Base-by-base conservation (phyloP, 768 basidiomycete genomes). In the Peribolospora kevripleyi region DNA sequence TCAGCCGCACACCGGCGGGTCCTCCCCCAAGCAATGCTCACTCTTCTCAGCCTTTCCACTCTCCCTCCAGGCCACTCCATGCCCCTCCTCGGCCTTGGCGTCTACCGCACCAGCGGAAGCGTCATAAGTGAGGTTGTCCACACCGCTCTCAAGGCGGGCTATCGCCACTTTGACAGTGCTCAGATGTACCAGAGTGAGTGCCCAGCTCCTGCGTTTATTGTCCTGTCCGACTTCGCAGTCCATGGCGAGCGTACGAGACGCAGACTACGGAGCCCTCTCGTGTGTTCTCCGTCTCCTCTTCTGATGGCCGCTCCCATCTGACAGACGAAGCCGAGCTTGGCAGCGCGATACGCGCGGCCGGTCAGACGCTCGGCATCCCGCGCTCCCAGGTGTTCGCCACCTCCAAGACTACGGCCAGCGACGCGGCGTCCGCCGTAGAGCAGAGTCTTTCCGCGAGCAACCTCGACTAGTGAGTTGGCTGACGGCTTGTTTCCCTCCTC, bases 181-280 rank as follows among this genome's bases (percentile, higher is more conserved):
- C 63, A 64, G 47, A 63, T 62, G 61, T 66, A 45, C 13, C 43
- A 13, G 8, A 45, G 13, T 13, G 43, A 45, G 43, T 13, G 43
- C 13, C 8, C 7, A 13, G 43, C 13, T 7, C 8, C 8, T 45
- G 43, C 7, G 43, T 7, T 7, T 13, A 25, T 25, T 25, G 25
- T 25, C 25, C 25, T 25, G 25, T 25, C 25, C 25, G 25, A 25
- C 25, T 25, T 25, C 25, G 25, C 1, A 25, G 25, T 25, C 25
- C 25, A 25, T 45, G 43, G 43, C 43, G 13, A 13, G 43, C 43
- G 54, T 76, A 74, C 50, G 75, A 73, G 3, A 54, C 84, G 7
- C 59, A 69, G 0, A 70, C 81, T 57, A 68, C 69, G n/a, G 74
- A 81, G 9, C 59, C 82, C 42, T 84, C 83, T 66, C 74, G 82